phyloP scores from a whole-genome alignment of 306 rosid genomes.

The Cicer judaicum region DNA sequence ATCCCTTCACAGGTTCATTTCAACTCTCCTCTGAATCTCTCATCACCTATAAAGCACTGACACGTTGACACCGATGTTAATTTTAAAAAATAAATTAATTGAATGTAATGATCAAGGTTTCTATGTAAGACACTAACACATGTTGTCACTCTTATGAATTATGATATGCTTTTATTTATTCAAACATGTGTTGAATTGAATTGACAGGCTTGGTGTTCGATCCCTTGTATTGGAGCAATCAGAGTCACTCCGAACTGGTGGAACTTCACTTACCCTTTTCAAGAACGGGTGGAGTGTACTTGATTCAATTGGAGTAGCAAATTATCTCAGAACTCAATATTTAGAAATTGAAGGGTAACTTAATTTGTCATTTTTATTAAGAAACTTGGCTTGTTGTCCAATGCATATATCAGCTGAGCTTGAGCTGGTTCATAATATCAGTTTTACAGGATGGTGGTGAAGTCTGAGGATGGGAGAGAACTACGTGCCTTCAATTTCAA shows the following conservation, averaged over 20 bases:
- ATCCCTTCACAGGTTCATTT: slow-evolving; percentile 66
- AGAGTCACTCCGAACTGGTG: slow-evolving; percentile 57
- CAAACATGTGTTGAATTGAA: neutral
- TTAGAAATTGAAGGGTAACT: slow-evolving; percentile 82
- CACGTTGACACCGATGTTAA: no score
- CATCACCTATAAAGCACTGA: no score
- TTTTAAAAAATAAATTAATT: no score
- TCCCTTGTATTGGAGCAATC: slow-evolving; percentile 54
- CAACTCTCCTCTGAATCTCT: neutral
- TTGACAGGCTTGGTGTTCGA: slow-evolving; percentile 70
- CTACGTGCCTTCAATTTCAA: slow-evolving; percentile 81
- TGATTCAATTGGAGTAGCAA: slow-evolving; percentile 88
- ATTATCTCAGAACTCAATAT: slow-evolving; percentile 73
- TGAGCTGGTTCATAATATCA: slow-evolving; percentile 61
- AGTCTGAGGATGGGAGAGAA: slow-evolving; percentile 76
- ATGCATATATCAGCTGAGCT: slow-evolving; percentile 45
- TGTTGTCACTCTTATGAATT: no score
- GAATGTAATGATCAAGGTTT: no score
- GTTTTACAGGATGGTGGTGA: slow-evolving; percentile 88
- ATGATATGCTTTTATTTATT: no score
- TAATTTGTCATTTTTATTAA: neutral
- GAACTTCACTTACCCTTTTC: slow-evolving; percentile 90
- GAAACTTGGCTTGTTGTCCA: neutral
- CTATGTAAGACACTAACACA: no score
- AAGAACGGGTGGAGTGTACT: slow-evolving; percentile 89